These are phyloP conservation scores for Talaromyces rugulosus DNA, from an alignment of 2,329 filamentous ascomycete species.

Conservation along the genomic window DNA sequence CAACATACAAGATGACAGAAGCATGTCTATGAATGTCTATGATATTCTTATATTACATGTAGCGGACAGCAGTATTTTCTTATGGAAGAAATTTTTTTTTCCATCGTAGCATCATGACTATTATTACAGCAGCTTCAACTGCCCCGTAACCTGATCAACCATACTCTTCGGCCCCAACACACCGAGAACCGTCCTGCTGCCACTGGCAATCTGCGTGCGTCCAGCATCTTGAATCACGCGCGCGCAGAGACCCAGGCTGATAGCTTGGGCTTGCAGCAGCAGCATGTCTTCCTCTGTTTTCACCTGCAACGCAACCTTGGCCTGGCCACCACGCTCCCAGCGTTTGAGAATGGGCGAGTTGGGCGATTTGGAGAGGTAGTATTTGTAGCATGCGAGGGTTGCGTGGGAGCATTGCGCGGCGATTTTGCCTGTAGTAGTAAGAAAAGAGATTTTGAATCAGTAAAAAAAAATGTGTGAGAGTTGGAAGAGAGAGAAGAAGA, in stretches of 20 bases:
- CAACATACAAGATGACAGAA: conserved; percentile 53
- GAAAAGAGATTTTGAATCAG: not conserved
- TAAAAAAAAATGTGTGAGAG: not conserved
- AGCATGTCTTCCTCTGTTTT: conserved; percentile 78
- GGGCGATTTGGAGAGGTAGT: conserved; percentile 57
- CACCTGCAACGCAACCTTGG: conserved; percentile 87
- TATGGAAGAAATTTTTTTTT: not conserved
- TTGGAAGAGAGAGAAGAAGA: conserved; percentile 23
- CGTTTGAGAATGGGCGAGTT: conserved; percentile 62
- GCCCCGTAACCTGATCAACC: conserved; percentile 80
- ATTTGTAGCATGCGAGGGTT: conserved; percentile 96
- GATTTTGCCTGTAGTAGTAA: conserved; percentile 72
- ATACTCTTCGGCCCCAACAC: conserved; percentile 77
- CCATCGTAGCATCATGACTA: conserved; percentile 5
- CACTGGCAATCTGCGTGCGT: conserved; percentile 90
- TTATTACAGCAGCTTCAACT: conserved; percentile 72
- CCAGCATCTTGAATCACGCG: conserved; percentile 94
- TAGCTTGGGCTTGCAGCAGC: conserved; percentile 72
- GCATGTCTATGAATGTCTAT: not conserved
- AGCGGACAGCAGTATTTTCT: not conserved
- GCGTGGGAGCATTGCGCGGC: conserved; percentile 93
- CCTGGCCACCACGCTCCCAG: conserved; percentile 84
- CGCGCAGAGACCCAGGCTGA: conserved; percentile 78
- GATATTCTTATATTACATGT: not conserved
- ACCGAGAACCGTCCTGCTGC: conserved; percentile 87